Conservation (phyloP, 1,284 basidiomycete genomes). For the Marasmius fiardii region DNA sequence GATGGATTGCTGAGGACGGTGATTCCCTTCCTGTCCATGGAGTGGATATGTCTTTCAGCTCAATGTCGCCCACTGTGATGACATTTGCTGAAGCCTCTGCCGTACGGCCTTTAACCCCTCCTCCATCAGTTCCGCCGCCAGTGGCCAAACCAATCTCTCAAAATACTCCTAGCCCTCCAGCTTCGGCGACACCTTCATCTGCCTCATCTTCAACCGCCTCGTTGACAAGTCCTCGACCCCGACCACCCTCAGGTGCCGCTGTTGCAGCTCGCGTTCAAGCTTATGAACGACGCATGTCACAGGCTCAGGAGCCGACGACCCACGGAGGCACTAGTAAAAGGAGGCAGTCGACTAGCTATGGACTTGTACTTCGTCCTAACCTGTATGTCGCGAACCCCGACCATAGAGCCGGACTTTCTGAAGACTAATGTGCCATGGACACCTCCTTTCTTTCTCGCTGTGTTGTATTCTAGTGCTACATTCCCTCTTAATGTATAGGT, state of each 20-base stretch:
- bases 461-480: too few species aligned
- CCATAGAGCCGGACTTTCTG: conserved; percentile 25
- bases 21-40: not conserved
- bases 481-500: too few species aligned
- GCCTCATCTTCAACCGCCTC: conserved; percentile 12
- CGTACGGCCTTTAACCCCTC: conserved; percentile 7
- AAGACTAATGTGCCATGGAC: conserved; percentile 21
- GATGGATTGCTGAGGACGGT: conserved; percentile 13
- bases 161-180: conserved; percentile 15
- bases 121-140: conserved; percentile 15
- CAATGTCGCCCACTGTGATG: conserved; percentile 20
- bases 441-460: not conserved
- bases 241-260: conserved; percentile 18
- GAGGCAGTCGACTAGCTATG: conserved; percentile 41
- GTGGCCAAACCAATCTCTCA: conserved; percentile 12
- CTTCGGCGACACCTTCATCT: conserved; percentile 11
- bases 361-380: conserved; percentile 50
- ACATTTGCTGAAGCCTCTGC: conserved; percentile 16
- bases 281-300: conserved; percentile 37
- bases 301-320: conserved; percentile 24
- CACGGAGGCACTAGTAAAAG: conserved; percentile 29
- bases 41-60: conserved; percentile 10
- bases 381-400: conserved; percentile 66
- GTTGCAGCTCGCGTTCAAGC: conserved; percentile 37
- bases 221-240: conserved; percentile 9